phyloP scores from a whole-genome alignment of 257 asterid species.

The Petunia secreta region DNA sequence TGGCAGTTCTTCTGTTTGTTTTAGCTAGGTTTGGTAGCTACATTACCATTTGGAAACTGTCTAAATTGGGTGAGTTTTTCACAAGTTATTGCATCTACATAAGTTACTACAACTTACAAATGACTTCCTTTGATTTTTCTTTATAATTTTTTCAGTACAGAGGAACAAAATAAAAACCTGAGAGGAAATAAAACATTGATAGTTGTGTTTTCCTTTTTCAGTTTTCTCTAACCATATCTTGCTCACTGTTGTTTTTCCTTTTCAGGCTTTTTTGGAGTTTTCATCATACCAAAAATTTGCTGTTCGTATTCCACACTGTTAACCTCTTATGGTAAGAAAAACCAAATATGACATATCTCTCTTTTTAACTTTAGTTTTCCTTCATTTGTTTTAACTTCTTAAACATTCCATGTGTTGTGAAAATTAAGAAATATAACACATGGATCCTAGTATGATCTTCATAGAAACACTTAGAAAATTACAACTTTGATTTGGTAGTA shows the following conservation, averaged over 20 bases:
- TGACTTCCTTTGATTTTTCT: not conserved
- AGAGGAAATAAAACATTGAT: not conserved
- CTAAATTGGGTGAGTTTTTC: constrained; percentile 66
- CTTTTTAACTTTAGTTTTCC: too few relatives aligned
- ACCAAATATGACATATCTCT: not conserved
- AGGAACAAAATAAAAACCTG: not conserved
- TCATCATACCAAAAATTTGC: constrained; percentile 76
- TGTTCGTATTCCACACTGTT: constrained; percentile 72
- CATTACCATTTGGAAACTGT: constrained; percentile 86
- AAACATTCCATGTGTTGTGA: not conserved
- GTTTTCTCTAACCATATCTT: not conserved
- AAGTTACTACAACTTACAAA: not conserved
- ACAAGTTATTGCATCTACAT: not conserved
- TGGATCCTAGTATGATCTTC: not conserved
- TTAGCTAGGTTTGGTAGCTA: constrained; percentile 90
- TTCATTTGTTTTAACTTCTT: not conserved
- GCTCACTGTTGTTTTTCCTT: not conserved
- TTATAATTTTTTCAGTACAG: not conserved
- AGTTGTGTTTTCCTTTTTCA: not conserved
- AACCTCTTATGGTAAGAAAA: constrained; percentile 58
- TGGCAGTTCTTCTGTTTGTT: constrained; percentile 78
- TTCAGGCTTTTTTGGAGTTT: constrained; percentile 85
- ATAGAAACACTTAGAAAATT: not conserved
- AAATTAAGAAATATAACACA: not conserved
- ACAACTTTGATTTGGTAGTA: not conserved